Evolutionary conservation across 1,139 yeast species (phyloP), one percentile per base, ranked within the genome.

Genomic region (Pichia cactophila): DNA sequence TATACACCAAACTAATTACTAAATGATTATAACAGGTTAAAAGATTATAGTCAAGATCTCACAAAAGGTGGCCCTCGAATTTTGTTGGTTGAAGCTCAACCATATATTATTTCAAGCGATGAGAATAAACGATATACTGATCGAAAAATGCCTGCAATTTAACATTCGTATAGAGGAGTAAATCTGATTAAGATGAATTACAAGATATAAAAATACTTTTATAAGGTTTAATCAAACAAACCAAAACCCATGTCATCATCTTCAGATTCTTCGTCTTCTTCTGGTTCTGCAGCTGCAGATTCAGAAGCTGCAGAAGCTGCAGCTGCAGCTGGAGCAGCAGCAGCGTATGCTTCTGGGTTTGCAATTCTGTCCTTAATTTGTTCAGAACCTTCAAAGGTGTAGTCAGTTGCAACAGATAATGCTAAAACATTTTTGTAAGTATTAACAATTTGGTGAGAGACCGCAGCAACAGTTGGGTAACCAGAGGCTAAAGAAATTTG

Each of bases 381-480:
- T 81, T 90, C 98, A 66, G 96, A 87, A 75, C 96, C 98, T 78
- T 94, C 97, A 78, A 85, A 92, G 70, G 96, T 86, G 88, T 90
- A 92, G 74, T 92, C 97, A 71, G 97, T 84, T 71, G 97, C 98
- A 77, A 92, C 78, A 63, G 98, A 94, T 69, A 94, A 82, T 70
- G 97, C 97, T 76, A 94, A 81, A 71, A 94, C 82, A 80, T 92
- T 86, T 95, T 94, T 92, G 95, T 94, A 92, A 83, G 87, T 83
- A 96, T 94, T 92, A 81, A 92, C 84, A 75, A 92, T 81, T 67
- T 95, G 83, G 96, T 92, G 98, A 73, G 96, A 92, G 72, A 92
- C 98, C 68, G 98, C 88, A 76, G 97, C 97, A 72, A 92, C 79
- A 72, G 99, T 92, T 83, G 98, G 98, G 95, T 92, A 90, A 74